Conservation (phyloP, 345 rosid species). For the Camelina hispida region DNA sequence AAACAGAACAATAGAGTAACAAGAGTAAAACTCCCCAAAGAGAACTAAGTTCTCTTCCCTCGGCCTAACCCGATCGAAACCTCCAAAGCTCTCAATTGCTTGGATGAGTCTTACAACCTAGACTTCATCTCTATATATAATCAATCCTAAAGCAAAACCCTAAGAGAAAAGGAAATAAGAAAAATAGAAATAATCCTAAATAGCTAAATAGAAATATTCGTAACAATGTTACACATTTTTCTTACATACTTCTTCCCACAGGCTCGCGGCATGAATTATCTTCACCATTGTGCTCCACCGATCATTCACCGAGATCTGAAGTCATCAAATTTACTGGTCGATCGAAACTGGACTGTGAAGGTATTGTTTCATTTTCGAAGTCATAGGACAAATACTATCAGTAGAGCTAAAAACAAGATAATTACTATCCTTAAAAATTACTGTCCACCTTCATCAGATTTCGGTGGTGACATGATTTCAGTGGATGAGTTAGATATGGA, state of each 20-base stretch:
- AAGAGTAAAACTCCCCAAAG: no score
- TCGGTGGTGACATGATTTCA: neutral
- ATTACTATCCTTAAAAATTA: constrained; percentile 2
- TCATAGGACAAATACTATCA: no score
- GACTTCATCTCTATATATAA: no score
- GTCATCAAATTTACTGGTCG: constrained; percentile 95
- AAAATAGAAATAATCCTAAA: no score
- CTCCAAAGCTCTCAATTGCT: no score
- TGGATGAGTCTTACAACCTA: no score
- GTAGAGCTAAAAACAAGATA: constrained; percentile 22
- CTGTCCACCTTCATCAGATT: constrained; percentile 12
- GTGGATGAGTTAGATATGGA: constrained; percentile 10
- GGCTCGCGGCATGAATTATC: constrained; percentile 90
- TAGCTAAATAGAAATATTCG: no score
- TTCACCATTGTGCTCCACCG: constrained; percentile 93
- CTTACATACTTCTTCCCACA: constrained; percentile 33
- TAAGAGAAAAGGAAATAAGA: no score
- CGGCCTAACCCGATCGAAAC: no score
- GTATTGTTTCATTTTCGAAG: constrained; percentile 45
- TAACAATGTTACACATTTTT: constrained; percentile 20
- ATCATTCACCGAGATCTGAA: constrained; percentile 97
- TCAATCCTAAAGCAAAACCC: no score
- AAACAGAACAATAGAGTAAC: no score
- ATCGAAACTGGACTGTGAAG: constrained; percentile 94
- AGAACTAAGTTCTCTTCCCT: no score